Conservation (phyloP, 2,329 filamentous ascomycete species). For the Aspergillaceae sp. region DNA sequence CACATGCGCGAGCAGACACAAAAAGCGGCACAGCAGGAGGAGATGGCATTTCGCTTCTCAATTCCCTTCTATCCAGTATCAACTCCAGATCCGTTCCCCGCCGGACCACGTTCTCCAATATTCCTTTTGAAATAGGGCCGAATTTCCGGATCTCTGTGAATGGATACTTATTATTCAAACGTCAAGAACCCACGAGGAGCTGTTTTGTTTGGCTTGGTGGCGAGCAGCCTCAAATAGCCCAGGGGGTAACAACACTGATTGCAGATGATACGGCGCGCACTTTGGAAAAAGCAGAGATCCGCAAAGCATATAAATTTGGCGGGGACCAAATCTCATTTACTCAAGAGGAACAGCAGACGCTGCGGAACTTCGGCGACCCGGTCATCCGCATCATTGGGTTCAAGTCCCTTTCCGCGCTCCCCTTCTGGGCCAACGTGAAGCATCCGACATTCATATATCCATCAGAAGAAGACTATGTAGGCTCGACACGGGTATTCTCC, state of each 20-base stretch:
- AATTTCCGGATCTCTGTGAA: slow-evolving; percentile 81
- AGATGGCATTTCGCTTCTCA: slow-evolving; percentile 70
- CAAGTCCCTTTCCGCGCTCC: slow-evolving; percentile 67
- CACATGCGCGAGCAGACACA: slow-evolving; percentile 42
- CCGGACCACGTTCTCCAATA: slow-evolving; percentile 72
- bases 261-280: slow-evolving; percentile 68
- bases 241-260: slow-evolving; percentile 63
- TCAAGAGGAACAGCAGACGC: slow-evolving; percentile 67
- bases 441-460: slow-evolving; percentile 91
- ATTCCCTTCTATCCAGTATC: slow-evolving; percentile 74
- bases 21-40: slow-evolving; percentile 56
- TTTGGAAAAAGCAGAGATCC: slow-evolving; percentile 72
- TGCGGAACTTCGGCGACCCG: slow-evolving; percentile 73
- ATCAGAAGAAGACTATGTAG: slow-evolving; percentile 79
- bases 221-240: slow-evolving; percentile 74
- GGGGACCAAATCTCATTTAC: slow-evolving; percentile 82
- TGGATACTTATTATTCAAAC: slow-evolving; percentile 81
- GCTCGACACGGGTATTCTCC: slow-evolving; percentile 86
- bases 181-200: slow-evolving; percentile 69
- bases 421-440: slow-evolving; percentile 75
- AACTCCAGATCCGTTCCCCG: slow-evolving; percentile 84
- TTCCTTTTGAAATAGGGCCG: slow-evolving; percentile 82
- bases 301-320: slow-evolving; percentile 93
- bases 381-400: slow-evolving; percentile 87
- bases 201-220: slow-evolving; percentile 83